Evolutionary conservation across 768 basidiomycete genomes (phyloP).

Genomic region (Macrolepiota albuminosa): DNA sequence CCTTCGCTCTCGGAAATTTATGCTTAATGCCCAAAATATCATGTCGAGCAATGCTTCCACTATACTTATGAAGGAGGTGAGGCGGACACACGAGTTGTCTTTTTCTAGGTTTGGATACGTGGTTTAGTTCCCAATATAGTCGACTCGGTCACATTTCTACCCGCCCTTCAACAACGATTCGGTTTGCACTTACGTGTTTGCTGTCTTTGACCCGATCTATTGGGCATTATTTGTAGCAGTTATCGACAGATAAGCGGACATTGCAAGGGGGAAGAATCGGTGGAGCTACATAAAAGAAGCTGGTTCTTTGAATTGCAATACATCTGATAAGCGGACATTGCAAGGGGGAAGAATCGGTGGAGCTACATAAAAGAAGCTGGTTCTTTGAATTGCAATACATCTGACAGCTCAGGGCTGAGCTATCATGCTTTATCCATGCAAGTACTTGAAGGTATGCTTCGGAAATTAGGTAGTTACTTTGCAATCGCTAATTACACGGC

Average conservation of each 20-base stretch:
- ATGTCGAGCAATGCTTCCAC: background rate
- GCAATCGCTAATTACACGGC: background rate
- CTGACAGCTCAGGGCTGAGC: background rate
- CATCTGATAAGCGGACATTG: background rate
- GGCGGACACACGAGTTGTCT: background rate
- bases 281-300: background rate
- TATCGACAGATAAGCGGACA: background rate
- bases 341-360: no score
- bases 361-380: background rate
- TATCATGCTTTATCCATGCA: background rate
- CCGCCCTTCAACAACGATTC: no score
- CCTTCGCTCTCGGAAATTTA: no score
- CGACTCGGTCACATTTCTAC: no score
- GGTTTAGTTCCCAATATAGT: background rate
- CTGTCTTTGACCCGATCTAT: background rate
- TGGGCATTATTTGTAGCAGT: background rate
- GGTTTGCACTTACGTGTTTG: background rate
- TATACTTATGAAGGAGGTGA: background rate
- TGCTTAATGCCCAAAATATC: background rate
- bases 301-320: background rate
- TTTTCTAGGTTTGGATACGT: background rate
- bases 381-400: background rate
- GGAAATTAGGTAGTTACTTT: background rate
- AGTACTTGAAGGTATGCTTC: background rate
- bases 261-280: no score